These are phyloP conservation scores for Stachybotrys echinatus DNA, from an alignment of 2,329 filamentous ascomycete genomes.

Conservation along the genomic window DNA sequence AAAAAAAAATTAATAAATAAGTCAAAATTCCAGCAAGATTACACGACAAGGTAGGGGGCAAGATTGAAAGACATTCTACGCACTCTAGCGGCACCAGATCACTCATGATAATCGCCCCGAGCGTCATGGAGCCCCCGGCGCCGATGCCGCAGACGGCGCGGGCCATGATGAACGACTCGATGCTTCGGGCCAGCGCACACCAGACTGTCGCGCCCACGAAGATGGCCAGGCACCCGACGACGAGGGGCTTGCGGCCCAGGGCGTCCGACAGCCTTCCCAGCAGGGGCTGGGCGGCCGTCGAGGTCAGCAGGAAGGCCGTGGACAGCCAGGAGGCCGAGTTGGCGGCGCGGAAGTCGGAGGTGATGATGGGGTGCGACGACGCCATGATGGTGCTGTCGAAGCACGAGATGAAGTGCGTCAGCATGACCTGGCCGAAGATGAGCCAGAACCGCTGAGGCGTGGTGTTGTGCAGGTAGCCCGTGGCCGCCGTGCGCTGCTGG, in stretches of 20 bases:
- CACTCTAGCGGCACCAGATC: constrained; percentile 70
- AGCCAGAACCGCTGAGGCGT: constrained; percentile 52
- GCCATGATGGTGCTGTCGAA: constrained; percentile 82
- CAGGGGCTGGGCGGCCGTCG: constrained; percentile 70
- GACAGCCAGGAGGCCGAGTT: constrained; percentile 81
- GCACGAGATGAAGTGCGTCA: constrained; percentile 53
- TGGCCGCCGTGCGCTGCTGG: constrained; percentile 10
- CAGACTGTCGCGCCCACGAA: constrained; percentile 63
- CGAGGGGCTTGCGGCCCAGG: constrained; percentile 62
- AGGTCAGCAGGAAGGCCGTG: constrained; percentile 72
- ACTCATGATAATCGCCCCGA: constrained; percentile 66
- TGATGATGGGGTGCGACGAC: constrained; percentile 74
- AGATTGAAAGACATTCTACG: too few species aligned
- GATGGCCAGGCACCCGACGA: constrained; percentile 56
- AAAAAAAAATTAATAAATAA: too few species aligned
- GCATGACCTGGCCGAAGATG: constrained; percentile 54
- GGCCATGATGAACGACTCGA: constrained; percentile 66
- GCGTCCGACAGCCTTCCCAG: constrained; percentile 71
- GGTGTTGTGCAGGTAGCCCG: constrained; percentile 42
- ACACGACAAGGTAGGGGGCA: too few species aligned
- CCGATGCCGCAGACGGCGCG: constrained; percentile 67
- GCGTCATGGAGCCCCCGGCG: constrained; percentile 64
- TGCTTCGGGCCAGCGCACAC: constrained; percentile 62
- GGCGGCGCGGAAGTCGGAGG: constrained; percentile 71
- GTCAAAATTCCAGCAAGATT: too few species aligned